Evolutionary conservation across 176 grass and related monocot species (phyloP), one percentile per base, ranked within the genome.

Genomic region (Echinochloa phyllopogon): DNA sequence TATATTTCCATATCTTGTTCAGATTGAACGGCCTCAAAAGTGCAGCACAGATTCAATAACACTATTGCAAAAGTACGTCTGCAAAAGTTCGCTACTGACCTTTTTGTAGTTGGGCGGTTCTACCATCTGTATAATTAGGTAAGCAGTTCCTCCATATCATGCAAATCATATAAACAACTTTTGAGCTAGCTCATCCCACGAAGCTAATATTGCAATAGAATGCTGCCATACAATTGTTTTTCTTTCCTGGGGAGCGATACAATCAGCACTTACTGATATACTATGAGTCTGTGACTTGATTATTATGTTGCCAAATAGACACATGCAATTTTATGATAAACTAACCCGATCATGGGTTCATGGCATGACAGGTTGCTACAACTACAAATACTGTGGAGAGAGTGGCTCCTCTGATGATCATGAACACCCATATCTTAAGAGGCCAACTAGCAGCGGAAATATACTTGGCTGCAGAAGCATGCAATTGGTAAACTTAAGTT

Each of bases 41-140:
- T 99, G 77, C 89, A 94, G 74, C 41, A 89, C 80, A 94, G 97
- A 62, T 96, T 96, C 58, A 90, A 84, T 2, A 88, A 99, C 82
- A 90, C 91, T 83, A 91, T 99, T 86, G 84, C 91, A 29, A 94
- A 99, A 94, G 94, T 96, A 77, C 89, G 97, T 51, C 6, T 92
- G 80, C 90, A 75, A 81, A 94, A 99, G 66, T 89, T 99, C 2
- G 12, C 92, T 69, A 78, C 94, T 43, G 97, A 99, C 79, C 86
- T 99, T 71, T 92, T 99, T 84, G 87, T 92, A 70, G 96, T 99
- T 41, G 96, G 96, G 62, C 83, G 96, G 86, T 99, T 99, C 89
- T 99, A 99, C 86, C 96, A 99, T 68, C 96, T 99, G 47, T 99
- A 99, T 75, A 99, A 99, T 75, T 94, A 99, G 94, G 97, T 99